A percentile compares a stretch with the other conserved stretches of the same genome.
phyloP scores from a whole-genome alignment of 2,329 filamentous ascomycete genomes.

The Ophiostoma pallidulum region DNA sequence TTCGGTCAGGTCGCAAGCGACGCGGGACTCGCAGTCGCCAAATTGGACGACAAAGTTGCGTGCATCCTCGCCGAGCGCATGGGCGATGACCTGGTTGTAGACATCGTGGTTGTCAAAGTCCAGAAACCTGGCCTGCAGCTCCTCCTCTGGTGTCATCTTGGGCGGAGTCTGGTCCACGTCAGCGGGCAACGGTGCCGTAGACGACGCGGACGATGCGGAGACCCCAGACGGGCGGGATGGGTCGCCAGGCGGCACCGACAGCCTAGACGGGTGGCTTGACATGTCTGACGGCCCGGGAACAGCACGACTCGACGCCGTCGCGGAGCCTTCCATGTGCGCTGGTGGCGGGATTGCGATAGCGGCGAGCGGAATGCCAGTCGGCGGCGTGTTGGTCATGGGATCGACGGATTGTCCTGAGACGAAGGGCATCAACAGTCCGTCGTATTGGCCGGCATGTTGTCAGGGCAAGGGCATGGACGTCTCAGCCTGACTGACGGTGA shows the following conservation, averaged over 20 bases:
- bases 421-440: too few species aligned
- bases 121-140: slow-evolving; percentile 28
- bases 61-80: slow-evolving; percentile 32
- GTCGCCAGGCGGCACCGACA: neutral
- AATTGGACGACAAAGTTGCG: slow-evolving; percentile 59
- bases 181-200: neutral
- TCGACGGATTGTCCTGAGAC: too few species aligned
- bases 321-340: too few species aligned
- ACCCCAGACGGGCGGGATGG: neutral
- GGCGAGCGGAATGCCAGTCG: too few species aligned
- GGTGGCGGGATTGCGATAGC: too few species aligned
- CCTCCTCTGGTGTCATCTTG: too few species aligned
- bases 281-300: neutral
- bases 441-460: too few species aligned
- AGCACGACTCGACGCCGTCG: too few species aligned
- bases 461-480: too few species aligned
- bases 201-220: neutral
- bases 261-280: neutral
- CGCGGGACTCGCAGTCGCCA: slow-evolving; percentile 42
- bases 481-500: too few species aligned
- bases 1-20: slow-evolving; percentile 43
- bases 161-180: neutral
- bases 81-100: slow-evolving; percentile 34
- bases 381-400: too few species aligned
- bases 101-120: slow-evolving; percentile 44